phyloP scores from a whole-genome alignment of 208 protist species.

The Naegleria lovaniensis region DNA sequence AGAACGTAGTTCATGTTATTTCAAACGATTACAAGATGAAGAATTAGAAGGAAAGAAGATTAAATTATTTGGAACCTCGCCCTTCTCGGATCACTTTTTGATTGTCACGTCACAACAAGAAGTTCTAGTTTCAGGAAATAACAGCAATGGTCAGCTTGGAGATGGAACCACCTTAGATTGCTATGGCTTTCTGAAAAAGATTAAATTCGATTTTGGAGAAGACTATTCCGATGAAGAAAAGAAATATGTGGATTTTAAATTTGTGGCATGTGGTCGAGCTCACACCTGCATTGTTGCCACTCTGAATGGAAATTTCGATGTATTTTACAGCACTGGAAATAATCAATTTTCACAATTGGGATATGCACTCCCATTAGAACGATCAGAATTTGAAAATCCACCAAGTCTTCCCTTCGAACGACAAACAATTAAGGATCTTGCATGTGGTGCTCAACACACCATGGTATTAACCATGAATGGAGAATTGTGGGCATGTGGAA shows the following conservation, averaged over 20 bases:
- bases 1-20: neutral
- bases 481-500: neutral
- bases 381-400: neutral
- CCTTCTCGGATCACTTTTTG: neutral
- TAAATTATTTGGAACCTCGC: neutral
- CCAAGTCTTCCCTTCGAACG: neutral
- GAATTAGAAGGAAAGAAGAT: neutral
- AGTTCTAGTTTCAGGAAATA: neutral
- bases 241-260: neutral
- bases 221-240: neutral
- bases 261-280: neutral
- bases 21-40: neutral
- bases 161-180: slow-evolving; percentile 4
- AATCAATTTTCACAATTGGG: slow-evolving; percentile 6
- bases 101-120: neutral
- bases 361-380: neutral
- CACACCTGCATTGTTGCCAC: neutral
- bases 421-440: neutral
- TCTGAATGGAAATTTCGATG: neutral
- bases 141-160: neutral
- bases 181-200: neutral
- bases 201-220: neutral
- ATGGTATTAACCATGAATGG: neutral
- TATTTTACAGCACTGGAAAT: neutral
- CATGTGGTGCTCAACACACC: neutral